Evolutionary conservation across 495 filamentous ascomycete genomes (phyloP).

Genomic region (Talaromyces ruber): DNA sequence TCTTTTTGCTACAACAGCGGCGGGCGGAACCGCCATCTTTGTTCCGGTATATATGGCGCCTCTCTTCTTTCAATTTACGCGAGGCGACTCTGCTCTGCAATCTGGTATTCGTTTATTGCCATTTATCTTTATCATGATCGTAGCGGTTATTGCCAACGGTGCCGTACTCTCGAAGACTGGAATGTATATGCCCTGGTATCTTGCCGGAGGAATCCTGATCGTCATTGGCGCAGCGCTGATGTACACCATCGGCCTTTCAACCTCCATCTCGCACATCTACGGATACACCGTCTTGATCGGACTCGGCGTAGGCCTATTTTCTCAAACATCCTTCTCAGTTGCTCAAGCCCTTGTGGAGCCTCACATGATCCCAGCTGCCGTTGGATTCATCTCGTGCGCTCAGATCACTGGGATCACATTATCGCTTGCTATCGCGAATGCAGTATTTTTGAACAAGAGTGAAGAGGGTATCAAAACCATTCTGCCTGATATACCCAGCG

Average conservation of each 20-base stretch:
- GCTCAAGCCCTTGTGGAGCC: neutral
- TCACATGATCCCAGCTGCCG: neutral
- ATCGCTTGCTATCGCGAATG: constrained; percentile 1
- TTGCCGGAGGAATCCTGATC: constrained; percentile 33
- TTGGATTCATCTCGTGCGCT: constrained; percentile 5
- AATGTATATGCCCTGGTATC: constrained; percentile 48
- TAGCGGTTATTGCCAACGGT: constrained; percentile 20
- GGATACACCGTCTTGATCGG: constrained; percentile 31
- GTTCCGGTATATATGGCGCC: constrained; percentile 44
- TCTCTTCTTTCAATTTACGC: constrained; percentile 40
- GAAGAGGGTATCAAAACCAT: neutral
- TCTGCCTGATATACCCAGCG: neutral
- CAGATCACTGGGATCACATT: neutral
- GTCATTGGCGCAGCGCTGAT: constrained; percentile 38
- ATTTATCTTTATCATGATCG: constrained; percentile 20
- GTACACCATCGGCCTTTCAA: constrained; percentile 28
- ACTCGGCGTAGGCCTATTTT: neutral
- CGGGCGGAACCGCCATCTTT: constrained; percentile 8
- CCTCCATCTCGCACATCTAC: constrained; percentile 36
- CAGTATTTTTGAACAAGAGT: neutral
- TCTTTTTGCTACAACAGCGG: constrained; percentile 12
- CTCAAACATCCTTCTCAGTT: constrained; percentile 2
- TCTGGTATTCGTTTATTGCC: constrained; percentile 31
- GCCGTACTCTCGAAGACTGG: constrained; percentile 15
- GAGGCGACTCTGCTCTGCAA: constrained; percentile 21